Evolutionary conservation across 179 eudicot genomes (phyloP).

Genomic region (Corrigiola litoralis): DNA sequence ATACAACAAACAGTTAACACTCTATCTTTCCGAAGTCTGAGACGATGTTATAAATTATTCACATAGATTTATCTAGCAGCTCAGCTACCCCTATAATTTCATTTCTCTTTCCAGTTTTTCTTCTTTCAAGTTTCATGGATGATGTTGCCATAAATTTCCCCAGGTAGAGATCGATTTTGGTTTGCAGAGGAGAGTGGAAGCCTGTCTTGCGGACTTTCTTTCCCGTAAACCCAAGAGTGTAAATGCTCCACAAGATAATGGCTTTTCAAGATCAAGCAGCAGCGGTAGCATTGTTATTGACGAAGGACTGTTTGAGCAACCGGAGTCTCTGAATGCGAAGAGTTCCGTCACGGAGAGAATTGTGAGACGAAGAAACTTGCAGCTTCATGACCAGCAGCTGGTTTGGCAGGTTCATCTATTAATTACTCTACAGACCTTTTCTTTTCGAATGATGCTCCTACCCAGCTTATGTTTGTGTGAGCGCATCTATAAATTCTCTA

Average conservation of each 20-base stretch:
- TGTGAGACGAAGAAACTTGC: conserved; percentile 48
- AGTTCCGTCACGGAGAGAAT: conserved; percentile 56
- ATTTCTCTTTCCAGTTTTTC: neutral
- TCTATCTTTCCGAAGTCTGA: neutral
- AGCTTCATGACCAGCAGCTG: conserved; percentile 62
- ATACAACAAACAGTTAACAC: neutral
- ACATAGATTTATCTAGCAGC: neutral
- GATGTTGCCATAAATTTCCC: conserved; percentile 3
- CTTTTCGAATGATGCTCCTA: neutral
- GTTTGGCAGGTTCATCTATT: conserved; percentile 70
- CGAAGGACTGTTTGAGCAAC: conserved; percentile 77
- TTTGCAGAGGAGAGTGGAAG: conserved; percentile 62
- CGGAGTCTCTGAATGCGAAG: conserved; percentile 50
- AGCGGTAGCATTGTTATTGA: conserved; percentile 65
- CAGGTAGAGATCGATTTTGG: conserved; percentile 60
- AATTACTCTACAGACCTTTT: neutral
- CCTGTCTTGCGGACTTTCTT: conserved; percentile 51
- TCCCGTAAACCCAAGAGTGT: conserved; percentile 48
- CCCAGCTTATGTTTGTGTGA: neutral
- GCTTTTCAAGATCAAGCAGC: conserved; percentile 61
- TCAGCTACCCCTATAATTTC: neutral
- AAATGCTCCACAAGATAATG: conserved; percentile 34
- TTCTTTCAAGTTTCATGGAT: neutral
- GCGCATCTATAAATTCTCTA: neutral
- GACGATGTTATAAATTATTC: neutral